Evolutionary conservation across 202 grass and related monocot genomes (phyloP).

Genomic region (Musa balbisiana): DNA sequence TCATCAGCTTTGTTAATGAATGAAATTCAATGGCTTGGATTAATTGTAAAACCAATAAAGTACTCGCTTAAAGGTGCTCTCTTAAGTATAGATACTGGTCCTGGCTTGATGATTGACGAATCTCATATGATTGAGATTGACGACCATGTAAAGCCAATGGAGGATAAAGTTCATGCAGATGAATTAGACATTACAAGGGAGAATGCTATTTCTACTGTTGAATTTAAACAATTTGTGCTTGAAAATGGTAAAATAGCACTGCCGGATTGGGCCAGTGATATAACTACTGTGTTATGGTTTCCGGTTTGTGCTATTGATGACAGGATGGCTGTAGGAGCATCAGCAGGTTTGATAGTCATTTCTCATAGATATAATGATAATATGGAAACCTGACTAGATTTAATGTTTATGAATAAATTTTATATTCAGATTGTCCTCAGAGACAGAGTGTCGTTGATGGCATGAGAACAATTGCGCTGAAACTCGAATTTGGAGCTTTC

Average conservation of each 20-base stretch:
- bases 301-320: slow-evolving; percentile 90
- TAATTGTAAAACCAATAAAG: slow-evolving; percentile 83
- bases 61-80: slow-evolving; percentile 89
- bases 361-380: background rate
- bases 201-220: slow-evolving; percentile 21
- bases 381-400: background rate
- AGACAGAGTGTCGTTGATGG: slow-evolving; percentile 88
- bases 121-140: slow-evolving; percentile 92
- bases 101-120: slow-evolving; percentile 76
- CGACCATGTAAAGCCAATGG: slow-evolving; percentile 33
- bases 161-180: slow-evolving; percentile 23
- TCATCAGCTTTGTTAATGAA: slow-evolving; percentile 92
- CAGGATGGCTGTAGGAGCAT: slow-evolving; percentile 68
- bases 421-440: slow-evolving; percentile 48
- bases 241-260: slow-evolving; percentile 80
- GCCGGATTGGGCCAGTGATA: slow-evolving; percentile 87
- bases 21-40: slow-evolving; percentile 94
- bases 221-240: slow-evolving; percentile 58
- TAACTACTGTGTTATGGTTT: slow-evolving; percentile 83
- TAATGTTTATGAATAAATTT: slow-evolving; percentile 5
- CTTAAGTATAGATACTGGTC: slow-evolving; percentile 84
- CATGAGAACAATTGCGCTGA: slow-evolving; percentile 99
- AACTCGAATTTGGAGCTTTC: slow-evolving; percentile 99
- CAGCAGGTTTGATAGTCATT: slow-evolving; percentile 43
- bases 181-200: slow-evolving; percentile 11